Conservation (phyloP, 1,284 basidiomycete genomes). For the Apiotrichum montevideense region DNA sequence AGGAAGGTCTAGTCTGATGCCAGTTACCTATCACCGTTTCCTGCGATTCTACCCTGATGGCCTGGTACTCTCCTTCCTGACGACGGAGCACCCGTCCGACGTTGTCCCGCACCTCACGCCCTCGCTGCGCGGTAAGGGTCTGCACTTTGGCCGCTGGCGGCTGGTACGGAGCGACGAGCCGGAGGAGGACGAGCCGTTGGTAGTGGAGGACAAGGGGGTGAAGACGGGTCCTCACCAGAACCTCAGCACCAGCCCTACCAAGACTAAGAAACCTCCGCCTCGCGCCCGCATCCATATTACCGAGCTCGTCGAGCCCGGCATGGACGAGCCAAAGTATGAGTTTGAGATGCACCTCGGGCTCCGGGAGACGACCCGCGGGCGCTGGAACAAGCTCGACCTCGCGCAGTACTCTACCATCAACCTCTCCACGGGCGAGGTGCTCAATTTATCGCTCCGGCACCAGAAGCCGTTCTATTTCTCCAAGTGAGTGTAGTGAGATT, state of each 20-base stretch:
- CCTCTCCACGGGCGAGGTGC: conserved; percentile 64
- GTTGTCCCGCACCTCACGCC: conserved; percentile 73
- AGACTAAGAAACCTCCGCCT: background rate
- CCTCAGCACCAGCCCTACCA: background rate
- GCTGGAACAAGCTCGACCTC: conserved; percentile 82
- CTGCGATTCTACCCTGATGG: conserved; percentile 87
- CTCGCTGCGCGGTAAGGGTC: conserved; percentile 67
- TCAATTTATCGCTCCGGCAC: conserved; percentile 68
- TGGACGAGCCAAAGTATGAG: conserved; percentile 56
- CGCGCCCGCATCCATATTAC: conserved; percentile 28
- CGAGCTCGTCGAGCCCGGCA: conserved; percentile 41
- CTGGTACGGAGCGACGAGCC: conserved; percentile 24
- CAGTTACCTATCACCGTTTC: conserved; percentile 49
- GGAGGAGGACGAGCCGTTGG: conserved; percentile 18
- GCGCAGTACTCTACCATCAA: conserved; percentile 67
- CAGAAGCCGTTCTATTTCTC: conserved; percentile 90
- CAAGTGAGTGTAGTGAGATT: conserved; percentile 49
- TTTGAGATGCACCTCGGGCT: conserved; percentile 80
- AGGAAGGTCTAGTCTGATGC: background rate
- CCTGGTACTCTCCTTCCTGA: conserved; percentile 73
- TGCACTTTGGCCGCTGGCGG: conserved; percentile 44
- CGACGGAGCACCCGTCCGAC: conserved; percentile 72
- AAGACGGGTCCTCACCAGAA: background rate
- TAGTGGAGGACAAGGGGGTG: conserved; percentile 1
- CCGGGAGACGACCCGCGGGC: conserved; percentile 68